Evolutionary conservation across 306 rosid species (phyloP).

Genomic region (Cicer bijugum): DNA sequence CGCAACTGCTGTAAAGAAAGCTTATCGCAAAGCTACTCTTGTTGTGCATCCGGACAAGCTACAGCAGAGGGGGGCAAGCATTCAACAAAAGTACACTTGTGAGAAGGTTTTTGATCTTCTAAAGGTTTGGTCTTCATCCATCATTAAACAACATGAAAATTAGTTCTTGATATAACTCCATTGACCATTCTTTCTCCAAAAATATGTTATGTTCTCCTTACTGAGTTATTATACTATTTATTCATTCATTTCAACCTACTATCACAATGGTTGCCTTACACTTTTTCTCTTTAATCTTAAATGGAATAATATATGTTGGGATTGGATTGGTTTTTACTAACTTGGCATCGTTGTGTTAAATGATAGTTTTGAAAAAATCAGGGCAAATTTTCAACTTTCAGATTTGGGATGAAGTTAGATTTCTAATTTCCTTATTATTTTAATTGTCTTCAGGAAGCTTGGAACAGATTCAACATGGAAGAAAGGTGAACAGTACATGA

Average conservation of each 20-base stretch:
- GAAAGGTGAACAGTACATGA: slow-evolving; percentile 57
- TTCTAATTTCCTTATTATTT: slow-evolving; percentile 1
- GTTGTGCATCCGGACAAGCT: slow-evolving; percentile 93
- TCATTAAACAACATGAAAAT: slow-evolving; percentile 32
- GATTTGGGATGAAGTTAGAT: background rate
- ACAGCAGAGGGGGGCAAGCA: slow-evolving; percentile 95
- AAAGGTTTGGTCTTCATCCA: slow-evolving; percentile 60
- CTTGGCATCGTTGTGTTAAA: slow-evolving; percentile 11
- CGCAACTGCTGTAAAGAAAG: slow-evolving; percentile 71
- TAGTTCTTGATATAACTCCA: slow-evolving; percentile 13
- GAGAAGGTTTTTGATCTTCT: slow-evolving; percentile 98
- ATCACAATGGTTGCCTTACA: background rate
- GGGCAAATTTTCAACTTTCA: slow-evolving; percentile 20
- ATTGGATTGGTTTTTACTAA: background rate
- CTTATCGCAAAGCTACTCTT: slow-evolving; percentile 90
- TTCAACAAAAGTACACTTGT: slow-evolving; percentile 84
- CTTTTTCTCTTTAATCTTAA: background rate
- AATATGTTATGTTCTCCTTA: background rate
- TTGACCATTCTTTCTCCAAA: slow-evolving; percentile 6
- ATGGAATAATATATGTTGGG: background rate
- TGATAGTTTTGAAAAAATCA: background rate
- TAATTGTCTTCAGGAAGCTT: slow-evolving; percentile 72
- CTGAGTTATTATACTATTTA: background rate
- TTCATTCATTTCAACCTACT: slow-evolving; percentile 1
- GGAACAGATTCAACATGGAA: slow-evolving; percentile 89